A percentile compares a stretch with the other conserved stretches of the same genome.
Evolutionary conservation across 2,329 filamentous ascomycete genomes (phyloP).

Genomic region (Cordyceps fumosorosea): DNA sequence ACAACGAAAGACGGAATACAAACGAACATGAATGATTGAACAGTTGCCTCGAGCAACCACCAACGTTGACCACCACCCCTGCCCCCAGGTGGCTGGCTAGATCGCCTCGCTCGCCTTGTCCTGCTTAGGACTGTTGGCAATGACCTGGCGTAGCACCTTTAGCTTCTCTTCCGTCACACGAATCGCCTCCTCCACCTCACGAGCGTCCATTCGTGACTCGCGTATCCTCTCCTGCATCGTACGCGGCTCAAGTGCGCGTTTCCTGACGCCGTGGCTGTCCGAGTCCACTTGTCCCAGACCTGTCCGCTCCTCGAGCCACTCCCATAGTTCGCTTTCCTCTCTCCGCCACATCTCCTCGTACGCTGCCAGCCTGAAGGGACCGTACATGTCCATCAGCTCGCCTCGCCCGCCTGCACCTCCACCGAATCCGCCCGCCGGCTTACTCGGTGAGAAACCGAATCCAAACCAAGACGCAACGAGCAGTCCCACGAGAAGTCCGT

Average conservation of each 20-base stretch:
- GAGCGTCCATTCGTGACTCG: conserved; percentile 59
- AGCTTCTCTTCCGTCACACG: conserved; percentile 81
- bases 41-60: not conserved
- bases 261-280: conserved; percentile 31
- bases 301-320: conserved; percentile 84
- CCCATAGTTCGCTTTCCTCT: conserved; percentile 86
- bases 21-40: conserved; percentile 1
- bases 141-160: conserved; percentile 65
- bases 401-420: conserved; percentile 16
- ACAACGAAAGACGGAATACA: not conserved
- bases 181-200: conserved; percentile 74
- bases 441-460: conserved; percentile 42
- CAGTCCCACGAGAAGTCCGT: conserved; percentile 66
- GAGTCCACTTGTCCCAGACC: conserved; percentile 56
- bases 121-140: conserved; percentile 41
- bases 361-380: conserved; percentile 64
- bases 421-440: conserved; percentile 30
- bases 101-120: conserved; percentile 1
- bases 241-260: conserved; percentile 45
- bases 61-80: not conserved
- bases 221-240: conserved; percentile 54
- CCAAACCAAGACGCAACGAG: conserved; percentile 71
- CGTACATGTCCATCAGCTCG: conserved; percentile 22
- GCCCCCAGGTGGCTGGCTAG: not conserved
- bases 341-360: conserved; percentile 91